Conservation (phyloP, 83 land plant species). For the Thuja plicata region DNA sequence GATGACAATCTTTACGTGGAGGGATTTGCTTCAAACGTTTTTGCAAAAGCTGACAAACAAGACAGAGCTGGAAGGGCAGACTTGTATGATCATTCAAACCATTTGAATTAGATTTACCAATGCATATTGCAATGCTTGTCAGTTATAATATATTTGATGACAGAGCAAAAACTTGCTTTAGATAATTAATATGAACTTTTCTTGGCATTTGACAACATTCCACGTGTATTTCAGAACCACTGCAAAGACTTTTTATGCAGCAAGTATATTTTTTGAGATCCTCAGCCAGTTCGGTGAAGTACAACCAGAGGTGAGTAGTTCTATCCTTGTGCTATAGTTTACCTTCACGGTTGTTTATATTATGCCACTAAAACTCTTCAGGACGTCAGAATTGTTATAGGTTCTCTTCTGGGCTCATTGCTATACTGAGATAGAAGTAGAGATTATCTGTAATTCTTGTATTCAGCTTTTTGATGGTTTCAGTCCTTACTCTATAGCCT, state of each 20-base stretch:
- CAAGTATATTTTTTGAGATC: constrained; percentile 92
- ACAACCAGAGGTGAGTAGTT: constrained; percentile 60
- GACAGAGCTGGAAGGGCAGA: constrained; percentile 97
- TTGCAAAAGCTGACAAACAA: constrained; percentile 96
- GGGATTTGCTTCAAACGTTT: constrained; percentile 92
- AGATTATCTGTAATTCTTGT: background rate
- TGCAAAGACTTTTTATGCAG: constrained; percentile 97
- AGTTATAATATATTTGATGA: background rate
- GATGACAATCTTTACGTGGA: constrained; percentile 88
- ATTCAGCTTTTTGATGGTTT: background rate
- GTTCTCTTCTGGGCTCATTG: background rate
- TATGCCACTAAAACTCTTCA: background rate
- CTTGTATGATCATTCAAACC: constrained; percentile 47
- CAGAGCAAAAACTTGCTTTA: background rate
- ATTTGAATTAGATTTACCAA: background rate
- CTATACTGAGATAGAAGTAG: background rate
- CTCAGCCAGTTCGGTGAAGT: constrained; percentile 91
- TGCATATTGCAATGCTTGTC: background rate
- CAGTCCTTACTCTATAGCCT: background rate
- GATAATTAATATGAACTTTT: background rate
- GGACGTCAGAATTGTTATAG: background rate
- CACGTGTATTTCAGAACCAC: constrained; percentile 61
- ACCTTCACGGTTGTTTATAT: background rate
- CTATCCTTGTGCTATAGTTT: background rate
- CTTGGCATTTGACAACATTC: background rate